Percentiles rank a stretch among this genome's conserved stretches.
phyloP scores from a whole-genome alignment of 306 rosid species.

The Carpinus viminea region DNA sequence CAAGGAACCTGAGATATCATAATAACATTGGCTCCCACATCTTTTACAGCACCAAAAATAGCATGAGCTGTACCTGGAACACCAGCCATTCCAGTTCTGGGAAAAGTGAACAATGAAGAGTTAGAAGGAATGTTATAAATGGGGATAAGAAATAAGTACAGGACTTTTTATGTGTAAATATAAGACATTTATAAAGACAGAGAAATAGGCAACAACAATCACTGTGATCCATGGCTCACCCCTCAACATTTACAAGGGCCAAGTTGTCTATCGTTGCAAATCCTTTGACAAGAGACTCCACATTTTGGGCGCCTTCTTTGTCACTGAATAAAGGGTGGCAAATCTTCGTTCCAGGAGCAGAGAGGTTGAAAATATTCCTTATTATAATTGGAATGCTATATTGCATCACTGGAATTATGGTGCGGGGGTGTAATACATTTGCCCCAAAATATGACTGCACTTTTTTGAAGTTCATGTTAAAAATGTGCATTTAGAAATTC shows the following conservation, averaged over 20 bases:
- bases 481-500: slow-evolving; percentile 22
- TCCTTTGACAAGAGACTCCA: slow-evolving; percentile 79
- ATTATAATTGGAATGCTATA: slow-evolving; percentile 85
- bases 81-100: slow-evolving; percentile 99
- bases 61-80: slow-evolving; percentile 96
- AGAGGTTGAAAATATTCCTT: slow-evolving; percentile 88
- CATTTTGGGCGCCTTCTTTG: slow-evolving; percentile 48
- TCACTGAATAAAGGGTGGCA: slow-evolving; percentile 57
- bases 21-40: slow-evolving; percentile 98
- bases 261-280: slow-evolving; percentile 97
- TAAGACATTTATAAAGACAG: slow-evolving; percentile 4
- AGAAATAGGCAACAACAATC: slow-evolving; percentile 21
- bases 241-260: slow-evolving; percentile 96
- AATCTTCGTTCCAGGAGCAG: slow-evolving; percentile 89
- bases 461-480: slow-evolving; percentile 32
- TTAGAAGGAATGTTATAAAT: slow-evolving; percentile 12
- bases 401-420: slow-evolving; percentile 94
- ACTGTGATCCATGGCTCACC: slow-evolving; percentile 58
- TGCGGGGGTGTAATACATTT: slow-evolving; percentile 97
- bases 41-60: slow-evolving; percentile 88
- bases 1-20: slow-evolving; percentile 94
- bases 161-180: not conserved
- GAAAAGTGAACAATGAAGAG: slow-evolving; percentile 18
- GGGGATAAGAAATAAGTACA: not conserved
- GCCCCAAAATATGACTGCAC: slow-evolving; percentile 99